phyloP scores from a whole-genome alignment of 805 yeast species.

The Nakazawaea peltata region DNA sequence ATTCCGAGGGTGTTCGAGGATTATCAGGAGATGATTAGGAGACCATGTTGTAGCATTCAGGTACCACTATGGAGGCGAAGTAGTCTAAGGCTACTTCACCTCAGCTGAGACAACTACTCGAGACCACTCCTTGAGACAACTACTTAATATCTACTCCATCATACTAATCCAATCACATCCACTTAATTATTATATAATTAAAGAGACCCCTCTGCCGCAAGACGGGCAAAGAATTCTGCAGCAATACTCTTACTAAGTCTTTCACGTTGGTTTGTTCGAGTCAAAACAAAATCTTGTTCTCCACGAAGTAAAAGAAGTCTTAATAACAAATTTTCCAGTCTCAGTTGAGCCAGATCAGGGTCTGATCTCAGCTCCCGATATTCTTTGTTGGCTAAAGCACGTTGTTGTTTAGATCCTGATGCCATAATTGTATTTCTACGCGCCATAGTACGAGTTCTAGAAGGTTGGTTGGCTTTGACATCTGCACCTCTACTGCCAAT shows the following conservation, averaged over 20 bases:
- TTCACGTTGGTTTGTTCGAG: constrained; percentile 55
- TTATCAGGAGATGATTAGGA: no score
- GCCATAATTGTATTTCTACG: constrained; percentile 65
- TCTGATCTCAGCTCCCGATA: constrained; percentile 30
- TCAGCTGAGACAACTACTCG: no score
- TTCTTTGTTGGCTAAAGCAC: constrained; percentile 30
- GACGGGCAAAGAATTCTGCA: constrained; percentile 16
- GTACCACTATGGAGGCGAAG: no score
- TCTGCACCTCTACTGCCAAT: constrained; percentile 1
- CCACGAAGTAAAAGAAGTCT: constrained; percentile 64
- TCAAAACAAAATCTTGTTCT: constrained; percentile 48
- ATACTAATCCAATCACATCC: no score
- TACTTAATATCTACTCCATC: no score
- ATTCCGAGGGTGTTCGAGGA: no score
- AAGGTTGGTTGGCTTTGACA: constrained; percentile 15
- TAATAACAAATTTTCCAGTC: constrained; percentile 61
- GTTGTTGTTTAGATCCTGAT: constrained; percentile 52
- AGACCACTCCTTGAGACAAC: no score
- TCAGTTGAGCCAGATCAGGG: constrained; percentile 27
- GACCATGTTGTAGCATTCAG: no score
- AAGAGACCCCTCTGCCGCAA: constrained; percentile 10
- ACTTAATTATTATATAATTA: no score
- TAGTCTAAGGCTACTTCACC: no score
- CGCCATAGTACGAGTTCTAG: constrained; percentile 42
- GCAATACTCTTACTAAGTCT: constrained; percentile 25